These are phyloP conservation scores for Wickerhamiella brachini DNA, from an alignment of 805 yeast genomes.

Conservation along the genomic window DNA sequence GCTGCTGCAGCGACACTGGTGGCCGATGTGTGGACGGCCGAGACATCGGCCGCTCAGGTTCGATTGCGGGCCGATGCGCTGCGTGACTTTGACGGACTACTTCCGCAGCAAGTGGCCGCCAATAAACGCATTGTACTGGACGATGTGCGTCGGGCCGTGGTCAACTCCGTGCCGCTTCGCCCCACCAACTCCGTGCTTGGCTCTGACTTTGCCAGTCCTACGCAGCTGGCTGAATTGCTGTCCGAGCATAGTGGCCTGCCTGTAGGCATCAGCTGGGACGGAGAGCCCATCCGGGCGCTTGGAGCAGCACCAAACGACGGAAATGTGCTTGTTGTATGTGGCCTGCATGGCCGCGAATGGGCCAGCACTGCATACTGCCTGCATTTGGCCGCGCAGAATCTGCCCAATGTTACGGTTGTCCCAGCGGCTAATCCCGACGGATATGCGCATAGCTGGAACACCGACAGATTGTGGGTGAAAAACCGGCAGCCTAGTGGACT, in stretches of 20 bases:
- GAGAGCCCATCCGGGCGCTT: conserved; percentile 55
- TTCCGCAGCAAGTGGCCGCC: conserved; percentile 5
- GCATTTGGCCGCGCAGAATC: neutral
- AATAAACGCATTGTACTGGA: conserved; percentile 10
- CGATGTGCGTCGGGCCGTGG: conserved; percentile 20
- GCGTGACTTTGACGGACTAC: conserved; percentile 4
- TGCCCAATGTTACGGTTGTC: conserved; percentile 49
- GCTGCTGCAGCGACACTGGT: conserved; percentile 3
- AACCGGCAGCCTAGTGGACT: conserved; percentile 64
- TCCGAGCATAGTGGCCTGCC: conserved; percentile 13
- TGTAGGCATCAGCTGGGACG: conserved; percentile 67
- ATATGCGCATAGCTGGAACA: conserved; percentile 66
- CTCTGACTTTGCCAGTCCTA: neutral
- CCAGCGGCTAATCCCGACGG: conserved; percentile 92
- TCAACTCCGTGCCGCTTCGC: conserved; percentile 15
- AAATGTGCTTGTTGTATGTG: conserved; percentile 48
- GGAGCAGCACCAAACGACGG: conserved; percentile 37
- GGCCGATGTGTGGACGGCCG: conserved; percentile 4
- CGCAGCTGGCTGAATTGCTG: neutral
- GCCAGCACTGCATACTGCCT: conserved; percentile 57
- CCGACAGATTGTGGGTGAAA: conserved; percentile 78
- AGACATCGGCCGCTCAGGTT: neutral
- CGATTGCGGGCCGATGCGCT: conserved; percentile 3
- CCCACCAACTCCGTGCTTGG: neutral
- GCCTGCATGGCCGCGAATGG: conserved; percentile 89